Percentiles rank a stretch among this genome's conserved stretches.
phyloP scores from a whole-genome alignment of 345 rosid genomes.

The Lepidium didymum region DNA sequence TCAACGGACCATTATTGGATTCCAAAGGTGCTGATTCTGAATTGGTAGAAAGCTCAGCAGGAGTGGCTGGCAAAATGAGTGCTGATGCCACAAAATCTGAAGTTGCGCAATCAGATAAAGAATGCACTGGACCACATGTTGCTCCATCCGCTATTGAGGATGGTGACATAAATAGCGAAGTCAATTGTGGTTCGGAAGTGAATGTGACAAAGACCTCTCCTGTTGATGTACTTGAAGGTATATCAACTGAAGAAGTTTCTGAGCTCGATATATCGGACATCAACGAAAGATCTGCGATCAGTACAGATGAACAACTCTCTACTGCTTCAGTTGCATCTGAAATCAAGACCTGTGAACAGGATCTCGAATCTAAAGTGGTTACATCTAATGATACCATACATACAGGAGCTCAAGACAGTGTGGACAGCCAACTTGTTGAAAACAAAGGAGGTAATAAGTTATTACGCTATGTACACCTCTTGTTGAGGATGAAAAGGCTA shows the following conservation, averaged over 20 bases:
- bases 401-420: conserved; percentile 4
- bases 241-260: conserved; percentile 9
- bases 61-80: conserved; percentile 5
- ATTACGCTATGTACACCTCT: background rate
- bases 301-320: conserved; percentile 6
- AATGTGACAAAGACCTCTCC: background rate
- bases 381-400: conserved; percentile 15
- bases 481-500: conserved; percentile 13
- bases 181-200: background rate
- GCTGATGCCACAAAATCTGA: conserved; percentile 4
- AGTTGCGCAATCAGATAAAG: conserved; percentile 8
- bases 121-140: conserved; percentile 4
- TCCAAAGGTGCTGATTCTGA: conserved; percentile 17
- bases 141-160: background rate
- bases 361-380: conserved; percentile 22
- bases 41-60: conserved; percentile 13
- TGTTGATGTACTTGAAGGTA: conserved; percentile 9
- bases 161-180: conserved; percentile 21
- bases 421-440: conserved; percentile 21
- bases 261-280: background rate
- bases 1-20: conserved; percentile 13
- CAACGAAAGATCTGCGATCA: conserved; percentile 7
- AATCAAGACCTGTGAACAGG: conserved; percentile 1
- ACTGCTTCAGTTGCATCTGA: conserved; percentile 16
- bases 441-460: conserved; percentile 21